These are phyloP conservation scores for Endocalyx cinctus DNA, from an alignment of 2,329 filamentous ascomycete genomes.

Conservation along the genomic window DNA sequence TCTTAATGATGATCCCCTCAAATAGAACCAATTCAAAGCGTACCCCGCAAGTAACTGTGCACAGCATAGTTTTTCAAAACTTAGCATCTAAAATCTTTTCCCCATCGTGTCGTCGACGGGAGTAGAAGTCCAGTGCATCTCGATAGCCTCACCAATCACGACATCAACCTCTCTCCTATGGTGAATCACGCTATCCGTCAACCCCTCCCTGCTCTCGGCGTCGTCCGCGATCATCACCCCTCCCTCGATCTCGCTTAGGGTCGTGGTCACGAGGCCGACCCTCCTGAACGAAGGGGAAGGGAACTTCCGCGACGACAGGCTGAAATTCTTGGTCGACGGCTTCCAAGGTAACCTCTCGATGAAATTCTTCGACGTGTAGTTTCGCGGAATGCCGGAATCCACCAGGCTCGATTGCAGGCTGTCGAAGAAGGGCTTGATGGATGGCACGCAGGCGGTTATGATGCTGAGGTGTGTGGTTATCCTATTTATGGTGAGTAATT, in stretches of 20 bases:
- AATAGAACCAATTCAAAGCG: no score
- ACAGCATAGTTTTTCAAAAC: no score
- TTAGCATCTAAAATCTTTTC: no score
- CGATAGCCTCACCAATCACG: conserved; percentile 1
- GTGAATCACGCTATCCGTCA: conserved; percentile 6
- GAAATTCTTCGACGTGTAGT: conserved; percentile 4
- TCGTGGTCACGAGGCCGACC: conserved; percentile 5
- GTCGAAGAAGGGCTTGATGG: conserved; percentile 7
- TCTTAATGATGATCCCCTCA: no score
- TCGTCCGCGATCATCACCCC: conserved; percentile 3
- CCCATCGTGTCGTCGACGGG: no score
- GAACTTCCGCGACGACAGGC: conserved; percentile 2
- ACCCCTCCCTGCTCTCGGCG: conserved; percentile 2
- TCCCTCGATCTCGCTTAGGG: conserved; percentile 7
- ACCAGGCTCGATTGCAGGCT: conserved; percentile 8
- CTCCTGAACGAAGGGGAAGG: conserved; percentile 4
- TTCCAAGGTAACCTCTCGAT: conserved; percentile 4
- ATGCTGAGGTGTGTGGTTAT: conserved; percentile 8
- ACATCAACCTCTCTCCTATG: conserved; percentile 7
- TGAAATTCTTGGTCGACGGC: conserved; percentile 2
- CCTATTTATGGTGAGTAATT: conserved; percentile 1
- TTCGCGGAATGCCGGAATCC: conserved; percentile 7
- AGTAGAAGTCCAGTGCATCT: no score
- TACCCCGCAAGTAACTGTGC: no score
- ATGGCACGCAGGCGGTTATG: conserved; percentile 8